Percentiles rank a stretch among this genome's conserved stretches.
These are phyloP conservation scores for Botrytis paeoniae DNA, from an alignment of 2,329 filamentous ascomycete species.

Conservation along the genomic window DNA sequence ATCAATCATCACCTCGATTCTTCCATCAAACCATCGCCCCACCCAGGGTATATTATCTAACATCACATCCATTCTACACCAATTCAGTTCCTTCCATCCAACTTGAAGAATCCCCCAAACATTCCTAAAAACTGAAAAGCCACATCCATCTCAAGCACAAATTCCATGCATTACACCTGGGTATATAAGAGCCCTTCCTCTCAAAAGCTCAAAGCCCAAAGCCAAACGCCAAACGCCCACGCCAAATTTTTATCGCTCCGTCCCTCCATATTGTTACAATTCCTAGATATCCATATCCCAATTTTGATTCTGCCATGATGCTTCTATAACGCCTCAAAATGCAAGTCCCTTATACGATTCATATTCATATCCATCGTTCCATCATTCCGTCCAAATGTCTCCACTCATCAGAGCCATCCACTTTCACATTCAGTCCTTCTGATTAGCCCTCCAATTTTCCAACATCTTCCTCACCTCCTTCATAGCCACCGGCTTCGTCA, in stretches of 20 bases:
- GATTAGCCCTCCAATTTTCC: conserved; percentile 40
- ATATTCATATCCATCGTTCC: neutral
- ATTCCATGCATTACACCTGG: neutral
- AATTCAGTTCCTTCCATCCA: neutral
- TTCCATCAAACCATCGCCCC: neutral
- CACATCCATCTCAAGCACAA: neutral
- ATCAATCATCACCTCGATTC: neutral
- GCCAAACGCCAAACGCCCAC: neutral
- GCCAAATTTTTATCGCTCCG: neutral
- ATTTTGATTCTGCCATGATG: neutral
- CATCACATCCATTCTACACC: neutral
- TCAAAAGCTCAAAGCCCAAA: neutral
- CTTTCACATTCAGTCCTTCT: conserved; percentile 22
- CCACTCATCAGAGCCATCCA: neutral
- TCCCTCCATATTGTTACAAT: neutral
- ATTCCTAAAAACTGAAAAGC: neutral
- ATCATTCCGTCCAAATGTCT: neutral
- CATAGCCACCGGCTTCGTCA: conserved; percentile 44
- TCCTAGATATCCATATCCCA: neutral
- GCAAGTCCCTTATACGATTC: neutral
- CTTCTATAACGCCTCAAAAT: conserved; percentile 3
- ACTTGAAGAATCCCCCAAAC: neutral
- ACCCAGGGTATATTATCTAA: neutral
- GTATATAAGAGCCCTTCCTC: neutral
- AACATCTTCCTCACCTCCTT: conserved; percentile 42